phyloP scores from a whole-genome alignment of 1,284 basidiomycete genomes.

The Cutaneotrichosporon arboriforme region DNA sequence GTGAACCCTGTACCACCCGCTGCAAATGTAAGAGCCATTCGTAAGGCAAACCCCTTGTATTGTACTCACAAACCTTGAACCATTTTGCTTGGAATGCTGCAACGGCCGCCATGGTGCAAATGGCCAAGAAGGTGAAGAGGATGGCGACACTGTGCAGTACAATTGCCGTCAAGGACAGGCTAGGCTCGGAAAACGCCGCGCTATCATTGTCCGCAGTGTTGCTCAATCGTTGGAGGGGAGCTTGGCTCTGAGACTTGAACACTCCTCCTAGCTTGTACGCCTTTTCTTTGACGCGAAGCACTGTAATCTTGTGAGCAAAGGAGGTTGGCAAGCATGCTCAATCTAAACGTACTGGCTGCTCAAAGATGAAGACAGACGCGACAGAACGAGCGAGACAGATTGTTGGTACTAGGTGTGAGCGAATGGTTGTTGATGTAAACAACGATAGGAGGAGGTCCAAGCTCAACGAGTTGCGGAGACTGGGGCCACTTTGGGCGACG shows the following conservation, averaged over 20 bases:
- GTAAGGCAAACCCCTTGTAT: neutral
- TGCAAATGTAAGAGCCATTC: slow-evolving; percentile 38
- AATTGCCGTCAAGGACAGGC: slow-evolving; percentile 1
- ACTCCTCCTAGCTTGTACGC: slow-evolving; percentile 4
- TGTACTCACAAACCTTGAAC: slow-evolving; percentile 69
- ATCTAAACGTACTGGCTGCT: neutral
- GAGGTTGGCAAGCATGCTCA: neutral
- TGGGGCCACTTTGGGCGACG: too few species aligned
- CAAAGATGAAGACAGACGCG: too few species aligned
- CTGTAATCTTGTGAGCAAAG: neutral
- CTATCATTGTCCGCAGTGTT: neutral
- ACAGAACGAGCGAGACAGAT: too few species aligned
- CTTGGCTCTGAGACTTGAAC: neutral
- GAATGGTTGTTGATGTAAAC: too few species aligned
- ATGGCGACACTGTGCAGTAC: slow-evolving; percentile 24
- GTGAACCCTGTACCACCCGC: slow-evolving; percentile 79
- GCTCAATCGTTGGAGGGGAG: slow-evolving; percentile 5
- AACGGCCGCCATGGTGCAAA: slow-evolving; percentile 79
- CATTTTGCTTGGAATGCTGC: slow-evolving; percentile 79
- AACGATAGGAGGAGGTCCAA: too few species aligned
- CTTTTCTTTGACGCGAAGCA: neutral
- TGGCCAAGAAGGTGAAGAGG: slow-evolving; percentile 82
- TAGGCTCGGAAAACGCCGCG: neutral
- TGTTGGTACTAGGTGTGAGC: too few species aligned
- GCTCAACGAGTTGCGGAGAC: too few species aligned